Base-by-base conservation (phyloP, 2,329 filamentous ascomycete species). In the Coniochaeta prunicola region DNA sequence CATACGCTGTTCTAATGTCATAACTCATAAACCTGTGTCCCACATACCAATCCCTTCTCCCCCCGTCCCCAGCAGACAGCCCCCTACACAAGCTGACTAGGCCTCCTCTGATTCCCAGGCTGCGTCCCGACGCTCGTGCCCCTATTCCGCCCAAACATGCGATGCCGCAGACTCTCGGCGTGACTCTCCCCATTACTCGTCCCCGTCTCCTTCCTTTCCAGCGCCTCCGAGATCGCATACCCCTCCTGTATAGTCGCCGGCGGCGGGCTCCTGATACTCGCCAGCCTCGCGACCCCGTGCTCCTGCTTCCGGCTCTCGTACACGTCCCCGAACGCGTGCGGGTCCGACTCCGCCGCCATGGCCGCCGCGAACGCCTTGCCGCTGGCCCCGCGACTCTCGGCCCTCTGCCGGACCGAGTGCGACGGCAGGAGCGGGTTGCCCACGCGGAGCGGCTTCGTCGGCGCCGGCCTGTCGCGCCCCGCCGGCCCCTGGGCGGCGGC, bases 261-360 rank as follows among this genome's bases (percentile, higher is more conserved):
- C 12, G 45, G 45, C 13, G 45, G 45, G 24, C 45, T 30, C 45
- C 45, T 50, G 45, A 50, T 50, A 30, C 45, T 50, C 4, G 45
- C 26, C 12, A 50, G 19, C 36, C 54, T 56, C 19, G 6, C 21
- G 24, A 56, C 24, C 26, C 33, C 36, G 15, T 42, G 19, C 15
- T 56, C 34, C 33, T 3, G 54, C 34, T 19, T 38, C 24, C 54
- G n/a, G 17, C 31, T 56, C 33, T 56, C 54, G 19, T 56, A 56
- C 13, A 56, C 54, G 15, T 56, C 54, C 24, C 54, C 54, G 13
- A 56, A 56, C 33, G 40, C 54, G 26, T 56, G 54, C 24, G 24
- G 33, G 6, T 30, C 54, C 19, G 24, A 28, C 33, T 40, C 54
- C 2, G 54, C 54, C 36, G 54, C 53, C 53, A 31, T 34, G 15